These are phyloP conservation scores for Prunus padus DNA, from an alignment of 306 rosid species.

Conservation along the genomic window DNA sequence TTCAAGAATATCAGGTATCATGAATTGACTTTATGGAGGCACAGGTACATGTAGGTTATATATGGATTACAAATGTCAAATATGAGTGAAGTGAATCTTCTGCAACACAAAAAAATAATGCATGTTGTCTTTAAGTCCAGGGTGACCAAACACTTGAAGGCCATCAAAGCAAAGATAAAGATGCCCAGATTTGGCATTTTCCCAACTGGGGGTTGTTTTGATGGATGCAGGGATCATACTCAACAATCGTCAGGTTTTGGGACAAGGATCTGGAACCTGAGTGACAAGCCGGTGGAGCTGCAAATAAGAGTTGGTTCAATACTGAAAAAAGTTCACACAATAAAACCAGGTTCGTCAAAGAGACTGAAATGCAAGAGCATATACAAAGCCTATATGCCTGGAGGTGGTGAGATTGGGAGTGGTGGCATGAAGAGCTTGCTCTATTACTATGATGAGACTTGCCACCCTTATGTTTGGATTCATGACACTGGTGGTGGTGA, in stretches of 20 bases:
- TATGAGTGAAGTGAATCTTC: background rate
- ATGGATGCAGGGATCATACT: conserved; percentile 65
- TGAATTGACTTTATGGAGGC: conserved; percentile 15
- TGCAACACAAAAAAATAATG: conserved; percentile 22
- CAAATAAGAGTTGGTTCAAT: conserved; percentile 94
- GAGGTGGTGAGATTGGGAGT: conserved; percentile 27
- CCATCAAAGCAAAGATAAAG: conserved; percentile 34
- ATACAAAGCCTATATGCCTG: conserved; percentile 79
- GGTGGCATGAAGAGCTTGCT: conserved; percentile 66
- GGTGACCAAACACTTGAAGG: conserved; percentile 28
- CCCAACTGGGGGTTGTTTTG: conserved; percentile 72
- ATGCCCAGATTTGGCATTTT: conserved; percentile 43
- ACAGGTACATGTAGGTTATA: background rate
- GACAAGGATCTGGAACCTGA: conserved; percentile 88
- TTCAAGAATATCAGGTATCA: background rate
- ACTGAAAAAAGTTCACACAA: conserved; percentile 70
- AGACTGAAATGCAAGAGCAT: conserved; percentile 81
- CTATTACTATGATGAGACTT: conserved; percentile 79
- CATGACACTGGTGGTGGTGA: conserved; percentile 74
- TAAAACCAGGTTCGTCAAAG: conserved; percentile 87
- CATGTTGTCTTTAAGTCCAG: conserved; percentile 29
- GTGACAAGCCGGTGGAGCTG: conserved; percentile 83
- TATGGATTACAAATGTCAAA: conserved; percentile 3
- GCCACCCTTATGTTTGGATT: conserved; percentile 93
- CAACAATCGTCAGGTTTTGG: conserved; percentile 65